Base-by-base conservation (phyloP, 495 filamentous ascomycete species). In the Lasiosphaeria ovina region DNA sequence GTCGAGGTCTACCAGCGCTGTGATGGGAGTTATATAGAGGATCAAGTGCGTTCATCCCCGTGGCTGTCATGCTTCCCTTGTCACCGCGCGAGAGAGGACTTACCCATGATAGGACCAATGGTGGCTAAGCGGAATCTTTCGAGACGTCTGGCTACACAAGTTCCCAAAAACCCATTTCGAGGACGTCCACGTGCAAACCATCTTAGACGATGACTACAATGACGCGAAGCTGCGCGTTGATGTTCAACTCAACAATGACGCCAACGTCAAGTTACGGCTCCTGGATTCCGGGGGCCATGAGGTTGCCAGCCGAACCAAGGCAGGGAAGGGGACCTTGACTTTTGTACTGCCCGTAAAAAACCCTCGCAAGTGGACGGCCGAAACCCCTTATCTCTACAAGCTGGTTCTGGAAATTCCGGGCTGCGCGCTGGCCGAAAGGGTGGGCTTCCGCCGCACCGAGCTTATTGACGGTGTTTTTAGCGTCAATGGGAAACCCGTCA, bases 1-100 rank as follows among this genome's bases (percentile, higher is more conserved):
- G 84, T 90, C 7, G 79, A 83, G 58, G 87, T 89, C 4, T 89
- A 89, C 63, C 85, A 88, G 64, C 81, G 81, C 63, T 88, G 81
- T 38, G 81, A 89, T 66, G 87, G 79, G 8, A 85, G 78, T 35
- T 90, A 89, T 59, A 83, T 90, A 42, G 87, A 89, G 65, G 85
- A 88, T 58, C 87, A 85, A 68, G 79, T 77, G 56, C 8, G 61
- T 62, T 45, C 9, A 10, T 8, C 24, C 8, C 16, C 54, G 4
- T 36, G 11, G 4, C 3, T 36, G 14, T 35, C 35, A 36, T n/a
- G 24, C 2, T 9, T 31, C n/a, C 7, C 14, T 32, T 14, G 2
- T 10, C 38, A 54, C 57, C 33, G 10, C 38, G 40, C 24, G 24
- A 24, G 32, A 35, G 33, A 47, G 12, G 35, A 32, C 3, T 50